Base-by-base conservation (phyloP, 2,329 filamentous ascomycete species). In the Alternaria solani region DNA sequence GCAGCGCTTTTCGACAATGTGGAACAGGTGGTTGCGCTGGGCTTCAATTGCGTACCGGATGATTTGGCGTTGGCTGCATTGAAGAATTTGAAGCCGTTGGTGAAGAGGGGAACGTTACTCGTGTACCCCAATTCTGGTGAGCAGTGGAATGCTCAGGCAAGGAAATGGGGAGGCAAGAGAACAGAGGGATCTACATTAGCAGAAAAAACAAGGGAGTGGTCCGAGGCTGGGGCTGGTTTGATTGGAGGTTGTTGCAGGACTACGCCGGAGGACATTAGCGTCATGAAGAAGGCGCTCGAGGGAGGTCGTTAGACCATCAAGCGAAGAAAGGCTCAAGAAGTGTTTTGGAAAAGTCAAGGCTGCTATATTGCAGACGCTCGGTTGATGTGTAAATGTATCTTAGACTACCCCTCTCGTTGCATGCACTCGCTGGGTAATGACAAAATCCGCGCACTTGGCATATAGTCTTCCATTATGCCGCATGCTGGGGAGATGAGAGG, bases 161-260 rank as follows among this genome's bases (percentile, higher is more conserved):
- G 81, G 53, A 67, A 67, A 25, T 80, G 78, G 78, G 65, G 71
- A 16, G 76, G 76, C 4, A 60, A 67, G 25, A 63, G 67, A 44
- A 69, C 64, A 0, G 68, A 70, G 30, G 73, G 71, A 1, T 57
- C 52, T 9, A 55, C 57, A 36, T 62, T 79, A 51, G 65, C 67
- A n/a, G 66, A 68, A 14, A 68, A 73, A 51, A 72, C 75, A 14
- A 62, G 56, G 59, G 70, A 78, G 47, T 80, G 76, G 73, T 67
- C 70, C 54, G 59, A 63, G 4, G 71, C 71, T 28, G 81, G 81
- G 1, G 82, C 80, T 9, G 73, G 72, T 55, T 56, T 83, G 44
- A 76, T 84, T 49, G 82, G 82, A 11, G 82, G 82, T 1, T 84
- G 82, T 65, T 84, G 82, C 71, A 73, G 81, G 54, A 83, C 79